Percentiles rank a stretch among this genome's conserved stretches.
Evolutionary conservation across 768 basidiomycete genomes (phyloP).

Genomic region (Boletus tylopilopsis): DNA sequence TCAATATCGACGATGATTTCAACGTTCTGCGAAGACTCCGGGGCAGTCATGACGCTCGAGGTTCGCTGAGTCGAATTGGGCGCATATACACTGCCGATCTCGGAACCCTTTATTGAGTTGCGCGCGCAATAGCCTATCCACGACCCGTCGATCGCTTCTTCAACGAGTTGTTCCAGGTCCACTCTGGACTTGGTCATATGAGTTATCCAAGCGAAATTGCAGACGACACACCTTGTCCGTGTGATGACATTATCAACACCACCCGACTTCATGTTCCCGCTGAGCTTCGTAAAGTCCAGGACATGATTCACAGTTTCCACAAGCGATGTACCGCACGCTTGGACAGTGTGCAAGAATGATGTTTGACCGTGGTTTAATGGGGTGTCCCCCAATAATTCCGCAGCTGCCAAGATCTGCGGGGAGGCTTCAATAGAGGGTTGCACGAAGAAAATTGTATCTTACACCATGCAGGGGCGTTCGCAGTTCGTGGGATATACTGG

Average conservation of each 20-base stretch:
- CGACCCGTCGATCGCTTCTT: conserved; percentile 89
- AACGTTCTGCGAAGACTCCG: conserved; percentile 45
- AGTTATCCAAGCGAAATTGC: neutral
- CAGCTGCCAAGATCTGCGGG: conserved; percentile 78
- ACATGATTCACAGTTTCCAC: conserved; percentile 98
- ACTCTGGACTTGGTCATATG: conserved; percentile 37
- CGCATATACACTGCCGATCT: conserved; percentile 90
- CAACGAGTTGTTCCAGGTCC: conserved; percentile 76
- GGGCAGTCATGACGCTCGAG: conserved; percentile 37
- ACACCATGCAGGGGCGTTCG: conserved; percentile 91
- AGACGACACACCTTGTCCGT: conserved; percentile 51
- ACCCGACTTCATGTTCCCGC: conserved; percentile 77
- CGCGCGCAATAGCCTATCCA: conserved; percentile 92
- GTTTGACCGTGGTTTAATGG: conserved; percentile 74
- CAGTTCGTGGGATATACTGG: conserved; percentile 85
- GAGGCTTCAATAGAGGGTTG: neutral
- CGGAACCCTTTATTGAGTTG: conserved; percentile 64
- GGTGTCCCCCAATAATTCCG: conserved; percentile 86
- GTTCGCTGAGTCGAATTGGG: conserved; percentile 52
- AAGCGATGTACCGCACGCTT: conserved; percentile 92
- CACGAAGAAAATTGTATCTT: conserved; percentile 19
- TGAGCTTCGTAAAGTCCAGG: conserved; percentile 92
- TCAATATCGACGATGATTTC: conserved; percentile 90
- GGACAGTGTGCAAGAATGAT: conserved; percentile 89
- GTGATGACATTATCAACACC: conserved; percentile 75